Conservation (phyloP, 83 land plant genomes). For the Picea engelmannii region DNA sequence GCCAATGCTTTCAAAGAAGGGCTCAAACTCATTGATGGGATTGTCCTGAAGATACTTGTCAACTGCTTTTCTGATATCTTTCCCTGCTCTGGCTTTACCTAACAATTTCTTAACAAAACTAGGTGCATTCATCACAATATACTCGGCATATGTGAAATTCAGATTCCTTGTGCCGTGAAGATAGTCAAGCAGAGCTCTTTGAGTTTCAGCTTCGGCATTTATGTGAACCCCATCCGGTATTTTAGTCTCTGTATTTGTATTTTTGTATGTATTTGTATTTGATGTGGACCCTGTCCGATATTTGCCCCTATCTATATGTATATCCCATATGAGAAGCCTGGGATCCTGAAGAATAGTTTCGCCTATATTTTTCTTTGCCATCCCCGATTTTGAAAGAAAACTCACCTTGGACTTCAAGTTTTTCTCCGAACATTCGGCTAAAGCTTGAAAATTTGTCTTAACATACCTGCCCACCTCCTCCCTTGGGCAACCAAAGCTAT, state of each 20-base stretch:
- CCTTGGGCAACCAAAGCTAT: slow-evolving; percentile 25
- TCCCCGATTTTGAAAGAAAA: no score
- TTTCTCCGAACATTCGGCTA: no score
- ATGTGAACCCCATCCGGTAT: neutral
- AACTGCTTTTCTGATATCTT: slow-evolving; percentile 4
- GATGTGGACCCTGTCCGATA: no score
- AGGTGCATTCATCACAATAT: slow-evolving; percentile 39
- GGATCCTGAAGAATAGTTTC: no score
- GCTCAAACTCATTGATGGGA: slow-evolving; percentile 71
- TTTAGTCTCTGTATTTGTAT: neutral
- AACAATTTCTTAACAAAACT: slow-evolving; percentile 35
- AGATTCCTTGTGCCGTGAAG: slow-evolving; percentile 35
- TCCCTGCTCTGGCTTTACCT: slow-evolving; percentile 17
- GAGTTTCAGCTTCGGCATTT: slow-evolving; percentile 3
- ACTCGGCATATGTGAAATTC: slow-evolving; percentile 31
- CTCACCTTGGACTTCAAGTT: no score
- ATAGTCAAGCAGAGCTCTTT: slow-evolving; percentile 37
- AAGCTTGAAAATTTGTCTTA: no score
- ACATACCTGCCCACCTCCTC: slow-evolving; percentile 19
- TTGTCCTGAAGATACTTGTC: slow-evolving; percentile 34
- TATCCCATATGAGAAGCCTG: no score
- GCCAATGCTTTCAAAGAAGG: slow-evolving; percentile 72
- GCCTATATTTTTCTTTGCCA: no score
- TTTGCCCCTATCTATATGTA: no score
- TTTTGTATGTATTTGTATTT: no score